phyloP scores from a whole-genome alignment of 1,284 basidiomycete species.

The Phylloporus sp. region DNA sequence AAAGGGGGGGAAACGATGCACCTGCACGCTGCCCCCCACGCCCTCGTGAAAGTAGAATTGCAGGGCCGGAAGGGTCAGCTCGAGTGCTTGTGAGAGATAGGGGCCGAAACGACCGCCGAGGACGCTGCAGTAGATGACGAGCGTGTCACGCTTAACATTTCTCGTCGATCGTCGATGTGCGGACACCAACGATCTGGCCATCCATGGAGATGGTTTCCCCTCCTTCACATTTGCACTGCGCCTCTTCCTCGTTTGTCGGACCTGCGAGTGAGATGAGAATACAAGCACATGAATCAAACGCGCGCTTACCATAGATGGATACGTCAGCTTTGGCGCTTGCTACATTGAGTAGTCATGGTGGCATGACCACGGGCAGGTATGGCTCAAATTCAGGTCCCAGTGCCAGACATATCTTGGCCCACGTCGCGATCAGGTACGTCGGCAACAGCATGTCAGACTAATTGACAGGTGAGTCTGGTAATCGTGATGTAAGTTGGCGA shows the following conservation, averaged over 20 bases:
- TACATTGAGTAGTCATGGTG: constrained; percentile 73
- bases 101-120: constrained; percentile 75
- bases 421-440: constrained; percentile 79
- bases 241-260: constrained; percentile 59
- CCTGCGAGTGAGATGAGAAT: constrained; percentile 8
- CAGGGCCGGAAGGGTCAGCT: constrained; percentile 75
- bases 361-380: constrained; percentile 84
- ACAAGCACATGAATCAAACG: background rate
- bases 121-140: constrained; percentile 81
- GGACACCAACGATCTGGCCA: constrained; percentile 77
- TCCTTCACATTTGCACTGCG: constrained; percentile 66
- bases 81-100: constrained; percentile 73
- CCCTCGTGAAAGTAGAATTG: constrained; percentile 84
- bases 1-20: constrained; percentile 17
- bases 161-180: constrained; percentile 83
- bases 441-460: constrained; percentile 70
- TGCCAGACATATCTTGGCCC: constrained; percentile 85
- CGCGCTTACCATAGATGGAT: constrained; percentile 70
- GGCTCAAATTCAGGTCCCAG: constrained; percentile 84
- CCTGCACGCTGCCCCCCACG: constrained; percentile 71
- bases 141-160: constrained; percentile 87
- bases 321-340: constrained; percentile 84
- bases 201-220: constrained; percentile 82
- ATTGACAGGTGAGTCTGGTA: constrained; percentile 67
- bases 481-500: background rate